Evolutionary conservation across 257 asterid species (phyloP).

Genomic region (Forsythia viridissima): DNA sequence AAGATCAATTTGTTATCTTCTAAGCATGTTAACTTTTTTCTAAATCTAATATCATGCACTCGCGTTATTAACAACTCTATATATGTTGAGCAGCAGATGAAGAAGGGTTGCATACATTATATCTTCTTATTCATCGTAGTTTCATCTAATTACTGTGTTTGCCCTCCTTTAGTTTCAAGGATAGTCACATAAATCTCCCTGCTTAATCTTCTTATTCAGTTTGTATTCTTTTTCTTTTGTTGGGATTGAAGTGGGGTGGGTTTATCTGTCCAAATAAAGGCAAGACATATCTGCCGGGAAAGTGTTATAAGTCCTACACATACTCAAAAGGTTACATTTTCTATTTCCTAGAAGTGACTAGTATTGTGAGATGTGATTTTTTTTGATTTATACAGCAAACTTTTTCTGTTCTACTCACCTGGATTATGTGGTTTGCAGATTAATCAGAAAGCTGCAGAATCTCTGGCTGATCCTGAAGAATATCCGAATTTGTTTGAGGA

Average conservation of each 20-base stretch:
- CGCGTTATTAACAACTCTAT: background rate
- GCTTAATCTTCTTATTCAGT: background rate
- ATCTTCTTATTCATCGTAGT: background rate
- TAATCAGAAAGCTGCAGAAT: conserved; percentile 93
- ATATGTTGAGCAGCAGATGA: background rate
- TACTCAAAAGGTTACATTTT: background rate
- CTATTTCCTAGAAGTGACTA: background rate
- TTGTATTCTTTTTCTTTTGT: background rate
- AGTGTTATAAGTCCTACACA: background rate
- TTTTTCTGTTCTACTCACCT: background rate
- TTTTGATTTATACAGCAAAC: background rate
- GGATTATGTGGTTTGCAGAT: conserved; percentile 42
- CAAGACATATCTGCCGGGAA: background rate
- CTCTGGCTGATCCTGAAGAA: conserved; percentile 94
- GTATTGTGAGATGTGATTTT: background rate
- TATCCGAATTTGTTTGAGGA: conserved; percentile 88
- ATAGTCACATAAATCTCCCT: background rate
- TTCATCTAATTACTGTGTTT: background rate
- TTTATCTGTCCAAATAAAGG: background rate
- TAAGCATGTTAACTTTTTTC: too few relatives aligned
- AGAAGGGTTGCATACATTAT: background rate
- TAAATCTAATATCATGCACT: too few relatives aligned
- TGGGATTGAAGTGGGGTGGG: background rate
- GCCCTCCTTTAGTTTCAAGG: background rate
- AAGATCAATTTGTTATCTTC: too few relatives aligned